These are phyloP conservation scores for Maudiozyma pseudohumilis DNA, from an alignment of 805 yeast genomes.

Conservation along the genomic window DNA sequence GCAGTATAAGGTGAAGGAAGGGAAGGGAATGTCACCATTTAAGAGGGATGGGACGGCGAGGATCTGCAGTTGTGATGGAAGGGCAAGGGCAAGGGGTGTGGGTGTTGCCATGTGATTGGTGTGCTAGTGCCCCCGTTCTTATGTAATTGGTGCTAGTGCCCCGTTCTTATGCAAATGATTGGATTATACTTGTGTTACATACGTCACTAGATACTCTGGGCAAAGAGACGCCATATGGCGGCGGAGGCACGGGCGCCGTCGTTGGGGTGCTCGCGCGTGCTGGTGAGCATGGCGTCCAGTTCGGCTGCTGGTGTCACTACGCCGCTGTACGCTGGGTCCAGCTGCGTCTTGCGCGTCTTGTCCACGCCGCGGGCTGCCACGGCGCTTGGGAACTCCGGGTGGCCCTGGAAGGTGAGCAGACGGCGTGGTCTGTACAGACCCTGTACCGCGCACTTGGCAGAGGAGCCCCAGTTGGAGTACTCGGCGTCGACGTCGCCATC, in stretches of 20 bases:
- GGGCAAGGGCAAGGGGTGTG: too few relatives aligned
- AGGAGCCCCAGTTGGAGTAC: slow-evolving; percentile 40
- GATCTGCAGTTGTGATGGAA: too few relatives aligned
- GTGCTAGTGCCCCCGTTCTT: too few relatives aligned
- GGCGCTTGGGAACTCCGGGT: slow-evolving; percentile 62
- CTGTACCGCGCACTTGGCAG: slow-evolving; percentile 50
- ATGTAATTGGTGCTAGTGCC: too few relatives aligned
- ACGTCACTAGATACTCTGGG: too few relatives aligned
- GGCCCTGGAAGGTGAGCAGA: slow-evolving; percentile 74
- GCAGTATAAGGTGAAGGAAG: too few relatives aligned
- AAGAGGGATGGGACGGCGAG: too few relatives aligned
- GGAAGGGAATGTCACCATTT: too few relatives aligned
- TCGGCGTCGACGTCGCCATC: too few relatives aligned
- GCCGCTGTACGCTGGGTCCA: background rate
- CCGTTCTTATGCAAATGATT: too few relatives aligned
- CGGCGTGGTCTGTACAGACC: slow-evolving; percentile 48
- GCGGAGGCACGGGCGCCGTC: background rate
- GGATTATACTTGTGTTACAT: too few relatives aligned
- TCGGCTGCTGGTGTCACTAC: background rate
- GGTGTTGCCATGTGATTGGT: too few relatives aligned
- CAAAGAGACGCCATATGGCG: background rate
- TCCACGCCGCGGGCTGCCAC: slow-evolving; percentile 13
- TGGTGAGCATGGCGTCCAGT: background rate
- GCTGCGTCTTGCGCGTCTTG: background rate
- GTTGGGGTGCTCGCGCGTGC: background rate